A percentile compares a stretch with the other conserved stretches of the same genome.
phyloP scores from a whole-genome alignment of 306 rosid species.

The Trifolium pratense region DNA sequence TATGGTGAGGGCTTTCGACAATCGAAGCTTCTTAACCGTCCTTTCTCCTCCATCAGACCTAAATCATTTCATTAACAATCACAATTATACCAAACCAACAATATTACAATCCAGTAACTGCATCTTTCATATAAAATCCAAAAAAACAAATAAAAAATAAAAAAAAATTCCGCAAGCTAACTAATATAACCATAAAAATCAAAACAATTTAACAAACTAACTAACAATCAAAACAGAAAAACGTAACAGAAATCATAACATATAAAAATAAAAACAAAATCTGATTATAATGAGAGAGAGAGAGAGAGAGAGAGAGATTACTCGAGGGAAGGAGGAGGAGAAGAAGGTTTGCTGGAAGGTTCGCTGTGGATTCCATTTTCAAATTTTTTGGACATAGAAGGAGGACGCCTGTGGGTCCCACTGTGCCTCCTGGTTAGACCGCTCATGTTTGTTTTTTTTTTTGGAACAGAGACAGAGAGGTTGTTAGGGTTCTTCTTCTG shows the following conservation, averaged over 20 bases:
- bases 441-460: conserved; percentile 53
- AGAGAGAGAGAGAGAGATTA: conserved; percentile 24
- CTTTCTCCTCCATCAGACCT: conserved; percentile 78
- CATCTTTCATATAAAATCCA: too few relatives aligned
- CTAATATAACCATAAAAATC: neutral
- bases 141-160: too few relatives aligned
- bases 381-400: conserved; percentile 59
- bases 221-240: neutral
- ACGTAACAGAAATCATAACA: neutral
- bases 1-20: conserved; percentile 89
- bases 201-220: neutral
- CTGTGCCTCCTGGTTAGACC: conserved; percentile 63
- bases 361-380: conserved; percentile 60
- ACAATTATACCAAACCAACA: conserved; percentile 5
- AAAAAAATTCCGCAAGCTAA: too few relatives aligned
- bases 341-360: conserved; percentile 59
- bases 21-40: conserved; percentile 89
- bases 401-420: conserved; percentile 54
- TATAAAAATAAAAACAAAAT: neutral
- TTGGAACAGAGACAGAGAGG: neutral
- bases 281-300: neutral
- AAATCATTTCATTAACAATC: conserved; percentile 12
- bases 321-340: conserved; percentile 69
- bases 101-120: neutral
- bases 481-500: conserved; percentile 16